Conservation (phyloP, 2,329 filamentous ascomycete species). For the Epichloe amarillans region DNA sequence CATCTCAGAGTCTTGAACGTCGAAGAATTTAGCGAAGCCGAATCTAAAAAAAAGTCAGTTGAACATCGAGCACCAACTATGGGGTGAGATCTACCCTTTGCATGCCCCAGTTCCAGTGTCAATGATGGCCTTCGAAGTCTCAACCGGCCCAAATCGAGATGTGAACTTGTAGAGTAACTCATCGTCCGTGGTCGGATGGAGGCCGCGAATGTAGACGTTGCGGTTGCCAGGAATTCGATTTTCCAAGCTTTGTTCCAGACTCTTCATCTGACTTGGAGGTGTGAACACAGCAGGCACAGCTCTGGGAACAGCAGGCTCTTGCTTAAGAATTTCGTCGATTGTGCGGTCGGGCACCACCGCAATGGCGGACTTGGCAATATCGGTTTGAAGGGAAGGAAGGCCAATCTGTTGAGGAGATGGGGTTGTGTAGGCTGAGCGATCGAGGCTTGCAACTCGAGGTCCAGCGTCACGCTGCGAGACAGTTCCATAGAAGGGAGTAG, state of each 20-base stretch:
- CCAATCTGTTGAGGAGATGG: constrained; percentile 51
- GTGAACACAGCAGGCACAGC: constrained; percentile 85
- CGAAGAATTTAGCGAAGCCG: constrained; percentile 91
- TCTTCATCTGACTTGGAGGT: constrained; percentile 74
- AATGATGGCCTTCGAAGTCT: constrained; percentile 97
- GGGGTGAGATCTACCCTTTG: constrained; percentile 60
- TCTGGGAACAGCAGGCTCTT: constrained; percentile 71
- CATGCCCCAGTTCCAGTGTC: constrained; percentile 85
- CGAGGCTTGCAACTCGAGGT: constrained; percentile 42
- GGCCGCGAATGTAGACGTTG: constrained; percentile 95
- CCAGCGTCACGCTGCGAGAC: constrained; percentile 46
- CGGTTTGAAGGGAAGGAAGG: constrained; percentile 25
- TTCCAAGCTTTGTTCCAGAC: constrained; percentile 84
- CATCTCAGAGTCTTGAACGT: constrained; percentile 77
- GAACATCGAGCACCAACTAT: not conserved
- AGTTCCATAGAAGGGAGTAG: constrained; percentile 51
- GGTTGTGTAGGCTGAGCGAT: constrained; percentile 52
- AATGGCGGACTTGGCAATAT: constrained; percentile 28
- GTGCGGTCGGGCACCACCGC: constrained; percentile 31
- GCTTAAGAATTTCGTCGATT: constrained; percentile 52
- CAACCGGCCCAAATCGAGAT: constrained; percentile 78
- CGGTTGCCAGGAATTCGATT: constrained; percentile 86
- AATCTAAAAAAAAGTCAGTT: constrained; percentile 49
- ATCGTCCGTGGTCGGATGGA: constrained; percentile 90
- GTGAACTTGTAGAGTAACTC: constrained; percentile 75